Evolutionary conservation across 1,139 yeast genomes (phyloP).

Genomic region (Hyphopichia wangnamkhiaoensis): DNA sequence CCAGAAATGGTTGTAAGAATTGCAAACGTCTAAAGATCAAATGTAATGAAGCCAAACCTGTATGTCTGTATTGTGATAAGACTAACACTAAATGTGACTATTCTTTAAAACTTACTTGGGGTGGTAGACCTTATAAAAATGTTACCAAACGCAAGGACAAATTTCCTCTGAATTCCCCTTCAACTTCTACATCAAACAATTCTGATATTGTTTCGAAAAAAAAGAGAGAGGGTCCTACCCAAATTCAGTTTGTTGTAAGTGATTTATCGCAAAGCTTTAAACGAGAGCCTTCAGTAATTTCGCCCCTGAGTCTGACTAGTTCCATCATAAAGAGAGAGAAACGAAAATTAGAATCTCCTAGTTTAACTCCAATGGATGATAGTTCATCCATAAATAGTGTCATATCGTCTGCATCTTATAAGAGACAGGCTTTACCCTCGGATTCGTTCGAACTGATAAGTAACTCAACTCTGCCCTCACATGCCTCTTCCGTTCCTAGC

Average conservation of each 20-base stretch:
- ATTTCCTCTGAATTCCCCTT: neutral
- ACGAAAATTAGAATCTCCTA: slow-evolving; percentile 1
- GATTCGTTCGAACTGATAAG: neutral
- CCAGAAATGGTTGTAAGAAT: slow-evolving; percentile 60
- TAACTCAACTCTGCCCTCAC: too few relatives aligned
- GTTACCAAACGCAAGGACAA: slow-evolving; percentile 31
- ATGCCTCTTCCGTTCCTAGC: too few relatives aligned
- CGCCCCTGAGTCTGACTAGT: neutral
- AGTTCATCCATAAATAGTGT: slow-evolving; percentile 2
- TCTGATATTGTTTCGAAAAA: neutral
- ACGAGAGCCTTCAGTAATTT: neutral
- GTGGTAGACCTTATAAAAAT: slow-evolving; percentile 64
- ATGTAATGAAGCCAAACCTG: slow-evolving; percentile 72
- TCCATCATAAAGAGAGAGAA: neutral
- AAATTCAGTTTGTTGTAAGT: slow-evolving; percentile 1
- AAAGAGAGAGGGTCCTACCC: neutral
- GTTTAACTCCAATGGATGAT: slow-evolving; percentile 3
- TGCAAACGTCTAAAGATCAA: slow-evolving; percentile 72
- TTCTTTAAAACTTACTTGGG: slow-evolving; percentile 69
- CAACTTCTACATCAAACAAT: neutral
- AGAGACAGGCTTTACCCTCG: neutral
- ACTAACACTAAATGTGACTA: slow-evolving; percentile 59
- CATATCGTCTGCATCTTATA: neutral
- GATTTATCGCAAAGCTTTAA: neutral
- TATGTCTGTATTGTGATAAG: slow-evolving; percentile 60